Evolutionary conservation across 768 basidiomycete genomes (phyloP), one percentile per base, ranked within the genome.

Genomic region (Tephrocybe sp.): DNA sequence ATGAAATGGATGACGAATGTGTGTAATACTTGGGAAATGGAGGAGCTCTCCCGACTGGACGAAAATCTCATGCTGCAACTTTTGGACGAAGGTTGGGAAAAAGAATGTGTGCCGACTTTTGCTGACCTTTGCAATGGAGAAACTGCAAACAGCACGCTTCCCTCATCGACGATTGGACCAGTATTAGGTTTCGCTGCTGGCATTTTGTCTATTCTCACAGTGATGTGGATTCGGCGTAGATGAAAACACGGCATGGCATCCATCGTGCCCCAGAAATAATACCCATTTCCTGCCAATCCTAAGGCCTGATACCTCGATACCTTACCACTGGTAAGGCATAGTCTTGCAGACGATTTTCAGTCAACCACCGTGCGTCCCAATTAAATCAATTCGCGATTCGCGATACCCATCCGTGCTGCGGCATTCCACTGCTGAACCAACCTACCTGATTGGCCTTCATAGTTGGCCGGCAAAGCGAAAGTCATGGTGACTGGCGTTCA

Each of bases 1-100:
- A 97, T 97, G 94, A 78, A 76, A 56, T 94, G 91, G 92, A 94
- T 97, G 88, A 80, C 86, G 16, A 78, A 77, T 53, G 71, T 97
- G 19, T 97, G 92, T 67, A 90, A 91, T 52, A 66, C 72, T 24
- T 98, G 94, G 94, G 71, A 78, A 25, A 72, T 97, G 72, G 88
- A 87, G 38, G 87, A 94, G 47, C 78, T 99, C 51, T 82, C 79
- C 2, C 54, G 65, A 47, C 72, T 94, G 58, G 82, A 91, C 64
- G 83, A 88, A 25, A 70, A 61, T 13, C 74, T 74, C 65, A 87
- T 91, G 68, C 69, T 70, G 23, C 75, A 59, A 49, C 67, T 98
- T 15, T 66, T 99, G 52, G 82, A 90, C 53, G 78, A 86, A 37
- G 95, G 95, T 3, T 99, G 94, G 94, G 88, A 92, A 58, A 76